Conservation (phyloP, 805 yeast species). For the Cyberlindnera mycetangii region DNA sequence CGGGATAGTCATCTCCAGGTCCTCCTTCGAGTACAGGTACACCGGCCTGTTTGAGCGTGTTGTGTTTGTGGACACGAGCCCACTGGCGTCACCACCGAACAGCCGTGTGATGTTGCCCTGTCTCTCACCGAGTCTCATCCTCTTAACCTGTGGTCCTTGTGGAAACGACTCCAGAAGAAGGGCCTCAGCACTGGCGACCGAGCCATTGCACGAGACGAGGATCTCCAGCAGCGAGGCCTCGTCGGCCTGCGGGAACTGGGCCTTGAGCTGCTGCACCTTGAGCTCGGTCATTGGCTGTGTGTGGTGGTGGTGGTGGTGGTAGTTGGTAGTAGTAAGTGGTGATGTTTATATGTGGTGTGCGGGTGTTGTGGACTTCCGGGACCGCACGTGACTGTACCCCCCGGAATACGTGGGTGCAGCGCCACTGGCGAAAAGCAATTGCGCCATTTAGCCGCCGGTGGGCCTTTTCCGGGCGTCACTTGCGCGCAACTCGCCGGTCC, state of each 20-base stretch:
- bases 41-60: constrained; percentile 30
- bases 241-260: constrained; percentile 42
- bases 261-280: constrained; percentile 36
- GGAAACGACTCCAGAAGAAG: constrained; percentile 38
- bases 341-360: too few relatives aligned
- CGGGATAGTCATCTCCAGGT: constrained; percentile 47
- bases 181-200: constrained; percentile 38
- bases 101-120: constrained; percentile 22
- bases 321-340: too few relatives aligned
- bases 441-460: too few relatives aligned
- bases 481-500: constrained; percentile 12
- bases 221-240: constrained; percentile 45
- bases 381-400: too few relatives aligned
- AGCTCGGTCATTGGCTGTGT: constrained; percentile 33
- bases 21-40: constrained; percentile 47
- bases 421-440: too few relatives aligned
- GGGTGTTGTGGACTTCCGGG: too few relatives aligned
- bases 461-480: too few relatives aligned
- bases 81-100: constrained; percentile 17
- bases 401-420: too few relatives aligned
- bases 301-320: too few relatives aligned
- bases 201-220: constrained; percentile 51
- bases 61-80: constrained; percentile 17
- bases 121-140: constrained; percentile 5
- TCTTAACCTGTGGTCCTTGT: constrained; percentile 12